Percentiles rank a stretch among this genome's conserved stretches.
These are phyloP conservation scores for Hypoxylon crocopeplum DNA, from an alignment of 495 filamentous ascomycete genomes.

Conservation along the genomic window DNA sequence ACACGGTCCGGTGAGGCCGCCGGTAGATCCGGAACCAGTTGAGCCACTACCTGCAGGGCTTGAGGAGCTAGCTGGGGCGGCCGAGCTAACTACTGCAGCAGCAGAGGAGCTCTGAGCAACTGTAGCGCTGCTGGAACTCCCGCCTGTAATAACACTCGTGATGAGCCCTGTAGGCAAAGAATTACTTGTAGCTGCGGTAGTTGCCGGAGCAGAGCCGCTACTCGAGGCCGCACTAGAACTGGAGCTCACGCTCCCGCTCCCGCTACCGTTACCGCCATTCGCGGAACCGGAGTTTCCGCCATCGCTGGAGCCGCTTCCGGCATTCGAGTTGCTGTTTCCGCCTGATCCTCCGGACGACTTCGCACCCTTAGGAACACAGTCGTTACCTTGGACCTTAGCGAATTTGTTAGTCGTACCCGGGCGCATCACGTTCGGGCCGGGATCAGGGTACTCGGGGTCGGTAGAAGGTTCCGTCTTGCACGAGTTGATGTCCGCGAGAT, in stretches of 20 bases:
- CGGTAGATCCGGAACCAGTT: slow-evolving; percentile 22
- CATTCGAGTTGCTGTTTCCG: slow-evolving; percentile 2
- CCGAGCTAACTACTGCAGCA: background rate
- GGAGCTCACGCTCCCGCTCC: background rate
- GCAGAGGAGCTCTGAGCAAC: slow-evolving; percentile 6
- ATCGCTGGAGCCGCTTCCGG: background rate
- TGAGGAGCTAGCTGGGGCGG: slow-evolving; percentile 4
- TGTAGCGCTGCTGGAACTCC: background rate
- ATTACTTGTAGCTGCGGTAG: background rate
- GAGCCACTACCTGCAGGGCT: slow-evolving; percentile 10
- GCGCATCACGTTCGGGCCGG: slow-evolving; percentile 60
- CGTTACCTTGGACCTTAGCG: slow-evolving; percentile 18
- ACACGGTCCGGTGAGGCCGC: slow-evolving; percentile 39
- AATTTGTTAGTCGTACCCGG: slow-evolving; percentile 34
- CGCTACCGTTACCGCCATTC: background rate
- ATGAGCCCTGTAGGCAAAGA: slow-evolving; percentile 3
- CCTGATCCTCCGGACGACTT: slow-evolving; percentile 26
- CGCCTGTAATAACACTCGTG: slow-evolving; percentile 1
- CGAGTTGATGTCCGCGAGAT: slow-evolving; percentile 59
- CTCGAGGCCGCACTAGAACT: background rate
- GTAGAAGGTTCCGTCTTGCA: slow-evolving; percentile 58
- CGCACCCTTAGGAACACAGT: slow-evolving; percentile 35
- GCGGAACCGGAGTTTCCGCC: background rate
- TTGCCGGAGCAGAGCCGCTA: background rate
- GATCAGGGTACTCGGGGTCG: slow-evolving; percentile 62